A percentile compares a stretch with the other conserved stretches of the same genome.
phyloP scores from a whole-genome alignment of 2,329 filamentous ascomycete species.

The Saccharata proteae region DNA sequence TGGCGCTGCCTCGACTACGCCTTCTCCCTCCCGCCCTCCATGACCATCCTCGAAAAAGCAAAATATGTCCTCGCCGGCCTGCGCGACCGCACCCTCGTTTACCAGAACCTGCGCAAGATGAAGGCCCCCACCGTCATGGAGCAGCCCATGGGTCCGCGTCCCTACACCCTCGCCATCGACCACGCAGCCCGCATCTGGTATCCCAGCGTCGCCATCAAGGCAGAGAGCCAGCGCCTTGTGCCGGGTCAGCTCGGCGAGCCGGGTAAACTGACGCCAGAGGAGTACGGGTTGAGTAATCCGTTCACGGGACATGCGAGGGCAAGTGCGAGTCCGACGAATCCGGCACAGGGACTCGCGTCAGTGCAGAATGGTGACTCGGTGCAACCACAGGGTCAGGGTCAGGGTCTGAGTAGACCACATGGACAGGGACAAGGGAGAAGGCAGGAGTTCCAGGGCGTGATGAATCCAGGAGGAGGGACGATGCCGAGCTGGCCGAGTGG shows the following conservation, averaged over 20 bases:
- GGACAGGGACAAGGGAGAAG: no score
- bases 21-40: constrained; percentile 46
- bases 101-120: constrained; percentile 47
- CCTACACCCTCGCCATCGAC: constrained; percentile 6
- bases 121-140: constrained; percentile 38
- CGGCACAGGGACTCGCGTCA: no score
- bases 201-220: neutral
- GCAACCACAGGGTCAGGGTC: no score
- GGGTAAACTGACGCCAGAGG: neutral
- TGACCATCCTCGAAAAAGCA: constrained; percentile 45
- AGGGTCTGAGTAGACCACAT: no score
- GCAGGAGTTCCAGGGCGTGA: neutral
- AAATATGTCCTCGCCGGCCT: constrained; percentile 51
- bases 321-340: no score
- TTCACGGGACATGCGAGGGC: no score
- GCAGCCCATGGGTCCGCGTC: constrained; percentile 9
- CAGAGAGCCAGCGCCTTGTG: neutral
- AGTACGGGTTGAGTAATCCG: constrained; percentile 1
- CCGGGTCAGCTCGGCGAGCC: neutral
- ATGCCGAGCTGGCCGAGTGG: no score
- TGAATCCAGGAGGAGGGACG: no score
- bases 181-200: constrained; percentile 7
- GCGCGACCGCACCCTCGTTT: constrained; percentile 46
- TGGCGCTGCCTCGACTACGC: constrained; percentile 63
- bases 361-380: no score